Conservation (phyloP, 345 rosid genomes). For the Trapa bicornis region DNA sequence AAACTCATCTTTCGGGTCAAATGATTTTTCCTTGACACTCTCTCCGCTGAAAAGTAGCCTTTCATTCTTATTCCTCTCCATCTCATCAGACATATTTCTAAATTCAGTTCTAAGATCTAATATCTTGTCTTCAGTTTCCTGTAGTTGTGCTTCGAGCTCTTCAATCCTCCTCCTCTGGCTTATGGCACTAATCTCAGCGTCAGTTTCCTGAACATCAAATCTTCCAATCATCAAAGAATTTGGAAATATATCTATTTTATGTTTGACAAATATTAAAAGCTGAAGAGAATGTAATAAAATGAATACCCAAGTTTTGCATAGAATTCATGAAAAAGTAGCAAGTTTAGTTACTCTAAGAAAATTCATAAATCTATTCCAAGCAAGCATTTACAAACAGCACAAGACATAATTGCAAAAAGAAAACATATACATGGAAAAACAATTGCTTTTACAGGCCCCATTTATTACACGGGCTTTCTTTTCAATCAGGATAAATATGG, state of each 20-base stretch:
- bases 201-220: slow-evolving; percentile 24
- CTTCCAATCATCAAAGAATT: background rate
- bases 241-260: no score
- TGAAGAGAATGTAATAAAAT: background rate
- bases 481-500: no score
- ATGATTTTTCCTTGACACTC: slow-evolving; percentile 9
- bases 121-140: slow-evolving; percentile 59
- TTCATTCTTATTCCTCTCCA: slow-evolving; percentile 22
- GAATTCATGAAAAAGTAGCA: background rate
- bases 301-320: no score
- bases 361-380: background rate
- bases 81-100: slow-evolving; percentile 27
- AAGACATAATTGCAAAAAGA: no score
- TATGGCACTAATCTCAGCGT: slow-evolving; percentile 31
- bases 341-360: background rate
- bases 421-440: no score
- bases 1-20: slow-evolving; percentile 10
- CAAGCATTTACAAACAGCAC: background rate
- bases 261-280: background rate
- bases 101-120: slow-evolving; percentile 56
- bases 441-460: no score
- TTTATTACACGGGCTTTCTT: no score
- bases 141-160: slow-evolving; percentile 69
- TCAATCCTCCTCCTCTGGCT: slow-evolving; percentile 41
- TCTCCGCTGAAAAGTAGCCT: slow-evolving; percentile 12